A percentile compares a stretch with the other conserved stretches of the same genome.
Evolutionary conservation across 495 filamentous ascomycete species (phyloP).

Genomic region (Podospora pseudoanserina): DNA sequence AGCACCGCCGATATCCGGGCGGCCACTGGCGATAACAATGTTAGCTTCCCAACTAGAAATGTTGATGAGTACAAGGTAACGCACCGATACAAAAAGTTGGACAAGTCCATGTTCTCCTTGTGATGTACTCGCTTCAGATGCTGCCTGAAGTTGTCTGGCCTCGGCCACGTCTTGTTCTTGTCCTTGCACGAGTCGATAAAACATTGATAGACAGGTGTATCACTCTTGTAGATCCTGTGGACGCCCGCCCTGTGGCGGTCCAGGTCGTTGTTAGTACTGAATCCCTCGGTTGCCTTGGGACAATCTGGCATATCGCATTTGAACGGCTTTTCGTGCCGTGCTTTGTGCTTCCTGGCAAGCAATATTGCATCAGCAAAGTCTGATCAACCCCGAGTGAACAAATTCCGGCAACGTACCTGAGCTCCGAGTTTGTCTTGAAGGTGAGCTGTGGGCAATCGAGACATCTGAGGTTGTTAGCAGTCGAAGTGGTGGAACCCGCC

Average conservation of each 20-base stretch:
- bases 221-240: slow-evolving; percentile 58
- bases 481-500: slow-evolving; percentile 15
- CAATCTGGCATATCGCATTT: slow-evolving; percentile 63
- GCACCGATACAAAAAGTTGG: slow-evolving; percentile 54
- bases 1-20: neutral
- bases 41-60: neutral
- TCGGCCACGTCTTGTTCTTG: slow-evolving; percentile 76
- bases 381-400: neutral
- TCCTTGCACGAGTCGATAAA: slow-evolving; percentile 59
- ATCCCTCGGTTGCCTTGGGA: slow-evolving; percentile 56
- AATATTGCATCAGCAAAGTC: neutral
- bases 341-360: slow-evolving; percentile 69
- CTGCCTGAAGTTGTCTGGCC: slow-evolving; percentile 86
- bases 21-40: neutral
- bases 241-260: slow-evolving; percentile 68
- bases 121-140: slow-evolving; percentile 77
- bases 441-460: slow-evolving; percentile 27
- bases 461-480: slow-evolving; percentile 27
- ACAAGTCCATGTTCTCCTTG: slow-evolving; percentile 44
- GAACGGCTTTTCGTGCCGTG: slow-evolving; percentile 71
- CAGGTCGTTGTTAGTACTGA: slow-evolving; percentile 79
- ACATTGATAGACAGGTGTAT: slow-evolving; percentile 64
- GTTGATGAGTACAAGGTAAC: slow-evolving; percentile 8
- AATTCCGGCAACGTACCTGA: slow-evolving; percentile 35
- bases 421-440: slow-evolving; percentile 50